These are phyloP conservation scores for Trichophyton verrucosum DNA, from an alignment of 2,329 filamentous ascomycete species.

Conservation along the genomic window DNA sequence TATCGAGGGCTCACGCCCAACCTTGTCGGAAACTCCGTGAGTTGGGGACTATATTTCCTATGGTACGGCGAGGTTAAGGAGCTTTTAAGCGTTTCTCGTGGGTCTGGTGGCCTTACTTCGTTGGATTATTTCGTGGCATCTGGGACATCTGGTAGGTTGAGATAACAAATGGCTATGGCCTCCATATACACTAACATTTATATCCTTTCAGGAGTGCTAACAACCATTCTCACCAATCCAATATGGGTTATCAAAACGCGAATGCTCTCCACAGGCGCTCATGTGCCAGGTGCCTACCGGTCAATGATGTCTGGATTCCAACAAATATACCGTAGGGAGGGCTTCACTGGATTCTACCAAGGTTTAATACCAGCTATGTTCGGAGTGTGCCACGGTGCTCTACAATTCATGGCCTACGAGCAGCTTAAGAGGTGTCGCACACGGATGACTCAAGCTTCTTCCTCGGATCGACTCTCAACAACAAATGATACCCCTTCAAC, in stretches of 20 bases:
- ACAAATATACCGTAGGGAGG: conserved; percentile 58
- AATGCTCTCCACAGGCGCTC: conserved; percentile 76
- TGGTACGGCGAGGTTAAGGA: conserved; percentile 52
- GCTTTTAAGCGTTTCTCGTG: conserved; percentile 33
- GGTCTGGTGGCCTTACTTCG: conserved; percentile 37
- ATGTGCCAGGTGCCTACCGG: conserved; percentile 64
- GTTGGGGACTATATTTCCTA: conserved; percentile 89
- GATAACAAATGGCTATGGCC: background rate
- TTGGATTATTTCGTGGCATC: conserved; percentile 73
- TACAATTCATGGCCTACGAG: conserved; percentile 95
- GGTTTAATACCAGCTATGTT: conserved; percentile 72
- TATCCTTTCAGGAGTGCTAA: conserved; percentile 49
- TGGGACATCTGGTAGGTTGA: conserved; percentile 42
- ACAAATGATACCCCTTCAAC: background rate
- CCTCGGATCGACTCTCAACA: background rate
- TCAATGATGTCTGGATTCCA: conserved; percentile 59
- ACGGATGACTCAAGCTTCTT: conserved; percentile 10
- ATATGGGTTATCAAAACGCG: conserved; percentile 98
- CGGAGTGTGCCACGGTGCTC: conserved; percentile 80
- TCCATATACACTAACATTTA: background rate
- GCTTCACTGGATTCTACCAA: conserved; percentile 69
- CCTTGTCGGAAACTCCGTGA: conserved; percentile 74
- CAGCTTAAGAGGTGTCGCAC: conserved; percentile 52
- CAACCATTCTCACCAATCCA: conserved; percentile 77
- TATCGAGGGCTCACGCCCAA: conserved; percentile 89